These are phyloP conservation scores for Toxicodendron radicans DNA, from an alignment of 345 rosid species.

Conservation along the genomic window DNA sequence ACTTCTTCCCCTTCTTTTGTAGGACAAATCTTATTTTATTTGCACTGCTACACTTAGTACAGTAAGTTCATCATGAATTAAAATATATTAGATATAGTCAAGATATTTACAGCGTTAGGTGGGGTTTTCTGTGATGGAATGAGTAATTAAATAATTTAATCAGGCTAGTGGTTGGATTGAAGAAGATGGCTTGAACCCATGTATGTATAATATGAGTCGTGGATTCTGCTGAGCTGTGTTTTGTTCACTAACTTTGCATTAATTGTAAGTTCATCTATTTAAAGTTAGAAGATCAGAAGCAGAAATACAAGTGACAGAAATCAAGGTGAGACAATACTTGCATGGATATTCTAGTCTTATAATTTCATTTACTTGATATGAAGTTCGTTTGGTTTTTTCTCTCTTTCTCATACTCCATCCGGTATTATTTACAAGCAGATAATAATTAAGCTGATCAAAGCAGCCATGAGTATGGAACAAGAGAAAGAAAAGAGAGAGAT, in stretches of 20 bases:
- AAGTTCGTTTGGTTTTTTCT: not conserved
- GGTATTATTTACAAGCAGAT: no score
- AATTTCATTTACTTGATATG: not conserved
- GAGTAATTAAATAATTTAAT: not conserved
- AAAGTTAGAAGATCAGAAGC: constrained; percentile 7
- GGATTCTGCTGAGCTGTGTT: not conserved
- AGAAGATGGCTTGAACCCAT: not conserved
- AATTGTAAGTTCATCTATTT: not conserved
- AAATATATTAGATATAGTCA: not conserved
- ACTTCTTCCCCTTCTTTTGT: not conserved
- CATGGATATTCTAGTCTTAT: not conserved
- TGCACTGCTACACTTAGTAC: not conserved
- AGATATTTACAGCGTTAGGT: not conserved
- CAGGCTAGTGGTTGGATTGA: not conserved
- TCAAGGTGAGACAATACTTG: not conserved
- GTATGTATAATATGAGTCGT: no score
- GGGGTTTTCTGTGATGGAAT: constrained; percentile 1
- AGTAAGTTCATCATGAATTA: not conserved
- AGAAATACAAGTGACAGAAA: not conserved
- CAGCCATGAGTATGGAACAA: constrained; percentile 29
- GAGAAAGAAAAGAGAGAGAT: constrained; percentile 36
- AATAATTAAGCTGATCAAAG: not conserved
- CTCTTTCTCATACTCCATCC: not conserved
- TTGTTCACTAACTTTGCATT: not conserved
- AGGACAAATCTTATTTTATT: not conserved